Evolutionary conservation across 192 early-diverging fungal genomes (phyloP).

Genomic region (Backusella tuberculispora): DNA sequence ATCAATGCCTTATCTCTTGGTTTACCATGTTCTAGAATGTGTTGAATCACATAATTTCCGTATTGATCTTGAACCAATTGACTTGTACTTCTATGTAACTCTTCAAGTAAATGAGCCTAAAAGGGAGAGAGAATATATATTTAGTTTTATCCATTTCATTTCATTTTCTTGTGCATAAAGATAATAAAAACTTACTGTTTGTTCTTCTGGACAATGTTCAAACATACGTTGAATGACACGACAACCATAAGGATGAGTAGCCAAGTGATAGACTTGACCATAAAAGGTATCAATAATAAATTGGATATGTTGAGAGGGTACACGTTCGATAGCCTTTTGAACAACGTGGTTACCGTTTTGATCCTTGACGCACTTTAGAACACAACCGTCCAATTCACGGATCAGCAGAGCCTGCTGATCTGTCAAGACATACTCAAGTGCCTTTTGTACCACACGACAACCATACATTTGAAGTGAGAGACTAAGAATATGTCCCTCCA

Average conservation of each 20-base stretch:
- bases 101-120: conserved; percentile 86
- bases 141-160: not conserved
- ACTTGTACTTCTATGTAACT: conserved; percentile 90
- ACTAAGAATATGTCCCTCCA: conserved; percentile 95
- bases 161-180: not conserved
- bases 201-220: conserved; percentile 93
- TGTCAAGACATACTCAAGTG: conserved; percentile 88
- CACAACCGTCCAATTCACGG: conserved; percentile 91
- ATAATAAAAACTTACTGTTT: conserved; percentile 54
- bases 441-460: conserved; percentile 99
- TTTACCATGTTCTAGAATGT: conserved; percentile 94
- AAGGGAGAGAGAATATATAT: not conserved
- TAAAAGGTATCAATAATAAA: conserved; percentile 99
- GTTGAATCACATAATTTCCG: conserved; percentile 99
- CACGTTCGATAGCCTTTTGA: conserved; percentile 99
- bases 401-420: conserved; percentile 93
- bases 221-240: conserved; percentile 99
- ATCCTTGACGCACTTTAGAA: conserved; percentile 98
- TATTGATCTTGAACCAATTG: conserved; percentile 98
- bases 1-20: conserved; percentile 87
- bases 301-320: conserved; percentile 88
- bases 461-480: conserved; percentile 99
- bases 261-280: conserved; percentile 93
- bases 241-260: conserved; percentile 99
- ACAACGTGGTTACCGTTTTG: conserved; percentile 99